These are phyloP conservation scores for Mortierella sp. DNA, from an alignment of 371 early-diverging fungal genomes.

Conservation along the genomic window DNA sequence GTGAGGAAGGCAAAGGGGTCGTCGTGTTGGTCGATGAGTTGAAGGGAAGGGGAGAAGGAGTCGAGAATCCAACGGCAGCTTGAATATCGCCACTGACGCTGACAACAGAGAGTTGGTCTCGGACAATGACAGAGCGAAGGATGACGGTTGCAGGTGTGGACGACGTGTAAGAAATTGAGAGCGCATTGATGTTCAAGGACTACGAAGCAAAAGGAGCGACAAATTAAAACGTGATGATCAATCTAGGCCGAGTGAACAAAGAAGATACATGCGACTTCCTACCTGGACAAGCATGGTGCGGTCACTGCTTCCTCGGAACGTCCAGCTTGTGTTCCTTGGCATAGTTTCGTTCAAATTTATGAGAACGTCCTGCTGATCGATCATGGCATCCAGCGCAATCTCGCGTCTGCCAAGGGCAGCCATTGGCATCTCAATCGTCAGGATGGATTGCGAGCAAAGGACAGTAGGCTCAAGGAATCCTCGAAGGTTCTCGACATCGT, in stretches of 20 bases:
- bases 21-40: background rate
- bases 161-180: conserved; percentile 38
- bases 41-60: background rate
- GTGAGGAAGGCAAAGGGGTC: no score
- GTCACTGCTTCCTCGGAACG: conserved; percentile 20
- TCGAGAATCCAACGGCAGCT: conserved; percentile 23
- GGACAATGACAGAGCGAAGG: conserved; percentile 30
- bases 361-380: conserved; percentile 37
- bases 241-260: no score
- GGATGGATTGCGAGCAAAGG: conserved; percentile 36
- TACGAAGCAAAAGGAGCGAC: background rate
- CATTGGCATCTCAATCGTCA: conserved; percentile 48
- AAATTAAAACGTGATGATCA: background rate
- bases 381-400: conserved; percentile 21
- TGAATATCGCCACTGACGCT: conserved; percentile 42
- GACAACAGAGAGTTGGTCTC: conserved; percentile 36
- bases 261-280: no score
- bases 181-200: conserved; percentile 43
- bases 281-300: conserved; percentile 33
- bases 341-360: conserved; percentile 26
- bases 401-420: conserved; percentile 15
- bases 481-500: conserved; percentile 24
- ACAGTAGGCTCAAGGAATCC: conserved; percentile 32
- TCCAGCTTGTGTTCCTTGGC: conserved; percentile 31
- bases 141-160: conserved; percentile 17